phyloP scores from a whole-genome alignment of 1,284 basidiomycete genomes.

The Pterulicium gracile region DNA sequence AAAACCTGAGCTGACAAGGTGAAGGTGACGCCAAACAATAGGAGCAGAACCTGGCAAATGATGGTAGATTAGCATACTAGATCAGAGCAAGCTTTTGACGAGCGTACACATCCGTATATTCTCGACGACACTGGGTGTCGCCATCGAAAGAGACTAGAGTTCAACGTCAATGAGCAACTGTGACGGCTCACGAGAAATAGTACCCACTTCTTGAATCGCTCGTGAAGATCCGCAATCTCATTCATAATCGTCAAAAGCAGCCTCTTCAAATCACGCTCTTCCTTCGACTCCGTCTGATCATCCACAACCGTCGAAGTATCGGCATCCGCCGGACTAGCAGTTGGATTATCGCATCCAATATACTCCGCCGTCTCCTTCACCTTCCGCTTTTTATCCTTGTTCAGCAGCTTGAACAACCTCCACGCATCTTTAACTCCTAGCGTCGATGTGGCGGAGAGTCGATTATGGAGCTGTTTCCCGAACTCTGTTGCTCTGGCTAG shows the following conservation, averaged over 20 bases:
- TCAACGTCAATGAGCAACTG: not conserved
- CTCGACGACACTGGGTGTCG: conserved; percentile 37
- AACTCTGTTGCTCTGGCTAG: conserved; percentile 39
- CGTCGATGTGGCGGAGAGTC: conserved; percentile 33
- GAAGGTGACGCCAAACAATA: conserved; percentile 28
- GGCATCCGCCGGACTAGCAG: not conserved
- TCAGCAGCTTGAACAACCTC: conserved; percentile 33
- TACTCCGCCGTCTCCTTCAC: conserved; percentile 18
- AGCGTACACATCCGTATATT: conserved; percentile 35
- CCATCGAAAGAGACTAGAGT: conserved; percentile 51
- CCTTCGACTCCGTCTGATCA: conserved; percentile 20
- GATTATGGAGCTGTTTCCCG: conserved; percentile 34
- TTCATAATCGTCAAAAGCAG: conserved; percentile 29
- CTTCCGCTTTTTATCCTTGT: conserved; percentile 19
- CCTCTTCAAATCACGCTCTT: conserved; percentile 34
- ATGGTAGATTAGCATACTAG: conserved; percentile 4
- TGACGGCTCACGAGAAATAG: not conserved
- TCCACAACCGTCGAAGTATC: conserved; percentile 20
- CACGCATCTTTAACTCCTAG: conserved; percentile 43
- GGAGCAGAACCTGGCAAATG: conserved; percentile 20
- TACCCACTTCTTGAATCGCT: conserved; percentile 56
- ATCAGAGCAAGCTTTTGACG: not conserved
- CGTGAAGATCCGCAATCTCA: conserved; percentile 49
- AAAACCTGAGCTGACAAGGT: conserved; percentile 40
- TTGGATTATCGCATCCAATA: too few species aligned